These are phyloP conservation scores for Theileria luwenshuni DNA, from an alignment of 169 alveolate genomes.

Conservation along the genomic window DNA sequence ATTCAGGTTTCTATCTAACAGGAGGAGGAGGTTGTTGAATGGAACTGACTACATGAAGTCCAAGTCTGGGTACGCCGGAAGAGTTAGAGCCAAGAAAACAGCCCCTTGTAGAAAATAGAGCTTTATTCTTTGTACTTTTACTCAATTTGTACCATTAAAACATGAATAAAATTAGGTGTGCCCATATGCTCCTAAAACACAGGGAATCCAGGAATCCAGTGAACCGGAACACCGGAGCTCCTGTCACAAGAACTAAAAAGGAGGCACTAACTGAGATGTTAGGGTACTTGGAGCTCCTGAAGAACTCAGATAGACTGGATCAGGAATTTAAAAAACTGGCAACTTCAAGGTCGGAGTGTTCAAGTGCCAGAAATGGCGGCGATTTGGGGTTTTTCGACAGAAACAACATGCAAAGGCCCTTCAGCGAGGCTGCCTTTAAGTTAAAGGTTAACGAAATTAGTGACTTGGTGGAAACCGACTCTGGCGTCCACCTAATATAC, in stretches of 20 bases:
- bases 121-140: neutral
- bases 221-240: constrained; percentile 79
- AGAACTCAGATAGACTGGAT: constrained; percentile 42
- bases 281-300: constrained; percentile 61
- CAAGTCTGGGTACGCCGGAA: constrained; percentile 81
- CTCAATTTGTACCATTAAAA: neutral
- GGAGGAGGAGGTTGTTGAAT: constrained; percentile 75
- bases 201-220: constrained; percentile 87
- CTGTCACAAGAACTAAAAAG: constrained; percentile 83
- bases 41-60: constrained; percentile 78
- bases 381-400: constrained; percentile 84
- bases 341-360: constrained; percentile 82
- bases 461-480: constrained; percentile 84
- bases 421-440: constrained; percentile 86
- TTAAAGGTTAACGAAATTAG: constrained; percentile 84
- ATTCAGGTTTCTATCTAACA: constrained; percentile 66
- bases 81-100: constrained; percentile 72
- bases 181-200: constrained; percentile 87
- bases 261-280: constrained; percentile 82
- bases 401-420: constrained; percentile 85
- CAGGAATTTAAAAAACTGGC: constrained; percentile 71
- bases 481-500: constrained; percentile 87
- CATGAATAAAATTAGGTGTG: constrained; percentile 74
- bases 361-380: constrained; percentile 86
- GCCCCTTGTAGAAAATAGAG: constrained; percentile 76